phyloP scores from a whole-genome alignment of 2,329 filamentous ascomycete genomes.

The Hypoxylon sp. region DNA sequence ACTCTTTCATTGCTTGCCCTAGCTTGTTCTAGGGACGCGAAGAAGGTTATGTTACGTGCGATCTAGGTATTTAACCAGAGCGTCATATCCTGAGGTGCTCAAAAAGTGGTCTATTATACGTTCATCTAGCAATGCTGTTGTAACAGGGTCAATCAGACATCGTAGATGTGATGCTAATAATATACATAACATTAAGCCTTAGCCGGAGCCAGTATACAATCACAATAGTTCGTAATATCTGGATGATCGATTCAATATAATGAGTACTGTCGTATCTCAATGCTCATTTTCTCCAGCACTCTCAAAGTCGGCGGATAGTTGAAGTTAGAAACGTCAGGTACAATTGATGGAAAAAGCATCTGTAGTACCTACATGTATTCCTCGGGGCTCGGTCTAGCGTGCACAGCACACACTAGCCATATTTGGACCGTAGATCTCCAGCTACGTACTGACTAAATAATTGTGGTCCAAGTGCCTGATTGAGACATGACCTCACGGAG shows the following conservation, averaged over 20 bases:
- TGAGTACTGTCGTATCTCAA: too few species aligned
- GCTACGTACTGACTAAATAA: constrained; percentile 11
- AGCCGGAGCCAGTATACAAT: background rate
- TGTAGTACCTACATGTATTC: background rate
- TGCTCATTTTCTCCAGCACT: background rate
- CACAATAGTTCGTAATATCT: background rate
- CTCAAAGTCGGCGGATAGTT: background rate
- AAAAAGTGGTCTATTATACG: background rate
- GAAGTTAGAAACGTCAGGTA: background rate
- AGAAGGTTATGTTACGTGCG: constrained; percentile 15
- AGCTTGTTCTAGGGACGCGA: constrained; percentile 35
- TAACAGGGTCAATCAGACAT: background rate
- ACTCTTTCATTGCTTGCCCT: constrained; percentile 40
- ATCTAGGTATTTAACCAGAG: background rate
- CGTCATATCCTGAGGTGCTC: background rate
- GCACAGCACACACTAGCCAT: constrained; percentile 1
- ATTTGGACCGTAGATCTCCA: constrained; percentile 8
- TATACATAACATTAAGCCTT: background rate
- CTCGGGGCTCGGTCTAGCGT: constrained; percentile 19
- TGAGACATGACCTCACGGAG: constrained; percentile 45
- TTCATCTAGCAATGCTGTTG: background rate
- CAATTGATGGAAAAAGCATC: too few species aligned
- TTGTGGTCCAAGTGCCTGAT: constrained; percentile 36
- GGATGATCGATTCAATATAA: background rate
- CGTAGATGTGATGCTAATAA: background rate